A percentile compares a stretch with the other conserved stretches of the same genome.
Evolutionary conservation across 1,284 basidiomycete genomes (phyloP).

Genomic region (Xerocomus nothofagi): DNA sequence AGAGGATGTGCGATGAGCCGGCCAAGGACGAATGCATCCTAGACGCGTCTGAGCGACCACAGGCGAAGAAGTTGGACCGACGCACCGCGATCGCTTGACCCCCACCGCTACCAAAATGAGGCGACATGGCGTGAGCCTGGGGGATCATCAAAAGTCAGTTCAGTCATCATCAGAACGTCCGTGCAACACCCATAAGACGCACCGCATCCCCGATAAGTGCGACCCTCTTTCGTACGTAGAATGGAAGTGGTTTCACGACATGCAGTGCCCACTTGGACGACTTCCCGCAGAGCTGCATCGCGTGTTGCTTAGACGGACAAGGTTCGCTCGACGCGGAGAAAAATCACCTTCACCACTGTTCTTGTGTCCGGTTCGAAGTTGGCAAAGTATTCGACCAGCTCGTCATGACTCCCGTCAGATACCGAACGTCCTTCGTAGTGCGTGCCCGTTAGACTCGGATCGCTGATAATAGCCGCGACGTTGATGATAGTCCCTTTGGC

Average conservation of each 20-base stretch:
- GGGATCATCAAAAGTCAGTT: background rate
- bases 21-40: conserved; percentile 41
- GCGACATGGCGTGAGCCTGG: conserved; percentile 35
- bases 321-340: no score
- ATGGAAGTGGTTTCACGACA: conserved; percentile 34
- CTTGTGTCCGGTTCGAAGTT: conserved; percentile 48
- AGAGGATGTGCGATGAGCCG: conserved; percentile 32
- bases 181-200: conserved; percentile 1
- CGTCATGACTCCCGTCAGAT: conserved; percentile 29
- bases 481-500: conserved; percentile 44
- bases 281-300: conserved; percentile 20
- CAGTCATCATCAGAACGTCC: background rate
- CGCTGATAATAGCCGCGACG: conserved; percentile 38
- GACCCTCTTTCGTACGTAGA: conserved; percentile 31
- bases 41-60: background rate
- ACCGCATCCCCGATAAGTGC: conserved; percentile 41
- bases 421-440: conserved; percentile 39
- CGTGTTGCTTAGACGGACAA: background rate
- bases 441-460: conserved; percentile 38
- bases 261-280: conserved; percentile 35
- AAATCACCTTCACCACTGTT: conserved; percentile 40
- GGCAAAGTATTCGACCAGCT: conserved; percentile 32
- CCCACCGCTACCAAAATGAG: conserved; percentile 31
- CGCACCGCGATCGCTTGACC: conserved; percentile 36
- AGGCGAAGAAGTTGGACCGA: background rate